phyloP scores from a whole-genome alignment of 495 filamentous ascomycete species.

The Podospora pseudocomata region DNA sequence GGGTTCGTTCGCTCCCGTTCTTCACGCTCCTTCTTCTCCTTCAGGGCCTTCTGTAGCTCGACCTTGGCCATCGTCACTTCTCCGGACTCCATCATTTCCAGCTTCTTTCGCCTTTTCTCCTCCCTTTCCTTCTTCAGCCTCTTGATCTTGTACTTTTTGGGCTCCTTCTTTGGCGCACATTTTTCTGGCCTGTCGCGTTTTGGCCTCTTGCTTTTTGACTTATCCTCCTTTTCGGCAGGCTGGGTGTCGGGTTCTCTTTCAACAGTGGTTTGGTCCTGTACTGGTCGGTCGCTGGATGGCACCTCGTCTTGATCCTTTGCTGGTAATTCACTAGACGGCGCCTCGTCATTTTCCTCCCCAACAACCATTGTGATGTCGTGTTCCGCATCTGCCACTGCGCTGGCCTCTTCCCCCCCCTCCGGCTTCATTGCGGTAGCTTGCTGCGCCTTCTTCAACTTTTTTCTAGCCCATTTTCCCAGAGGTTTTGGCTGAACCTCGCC shows the following conservation, averaged over 20 bases:
- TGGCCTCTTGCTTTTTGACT: background rate
- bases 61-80: background rate
- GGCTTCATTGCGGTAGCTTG: background rate
- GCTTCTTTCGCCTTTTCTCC: slow-evolving; percentile 5
- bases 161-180: background rate
- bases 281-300: no score
- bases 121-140: background rate
- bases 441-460: background rate
- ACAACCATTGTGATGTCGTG: background rate
- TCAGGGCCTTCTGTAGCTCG: background rate
- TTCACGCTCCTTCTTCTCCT: background rate
- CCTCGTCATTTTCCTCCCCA: background rate
- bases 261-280: no score
- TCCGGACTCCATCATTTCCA: background rate
- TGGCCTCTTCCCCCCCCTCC: background rate
- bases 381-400: background rate
- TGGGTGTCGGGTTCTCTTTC: no score
- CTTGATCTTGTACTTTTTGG: background rate
- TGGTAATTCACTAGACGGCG: background rate
- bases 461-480: background rate
- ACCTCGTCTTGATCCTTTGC: no score
- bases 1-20: slow-evolving; percentile 8
- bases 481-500: background rate
- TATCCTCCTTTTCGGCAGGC: background rate
- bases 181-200: background rate